phyloP scores from a whole-genome alignment of 129 eudicot genomes.

The Oenanthe sinensis region DNA sequence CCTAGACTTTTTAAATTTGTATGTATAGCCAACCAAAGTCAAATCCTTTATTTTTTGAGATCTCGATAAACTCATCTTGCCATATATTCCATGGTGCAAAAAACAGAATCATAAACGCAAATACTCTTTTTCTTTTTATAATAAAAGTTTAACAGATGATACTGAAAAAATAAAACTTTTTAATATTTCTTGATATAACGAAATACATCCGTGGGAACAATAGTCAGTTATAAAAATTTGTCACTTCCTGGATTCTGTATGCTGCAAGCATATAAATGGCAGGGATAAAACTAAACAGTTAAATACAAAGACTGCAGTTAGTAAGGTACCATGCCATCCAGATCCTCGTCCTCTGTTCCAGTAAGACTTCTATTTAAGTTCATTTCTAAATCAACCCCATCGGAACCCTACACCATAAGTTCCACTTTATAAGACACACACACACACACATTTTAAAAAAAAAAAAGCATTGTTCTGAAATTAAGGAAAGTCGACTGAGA shows the following conservation, averaged over 20 bases:
- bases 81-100: no score
- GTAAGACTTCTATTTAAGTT: conserved; percentile 48
- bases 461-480: background rate
- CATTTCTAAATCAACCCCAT: conserved; percentile 84
- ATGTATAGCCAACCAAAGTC: no score
- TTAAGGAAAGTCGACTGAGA: conserved; percentile 14
- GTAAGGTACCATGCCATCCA: conserved; percentile 58
- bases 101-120: background rate
- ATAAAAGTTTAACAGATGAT: background rate
- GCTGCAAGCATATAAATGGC: background rate
- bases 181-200: background rate
- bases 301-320: background rate
- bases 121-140: background rate
- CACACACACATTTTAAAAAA: no score
- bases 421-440: background rate
- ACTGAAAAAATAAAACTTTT: background rate
- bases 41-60: no score
- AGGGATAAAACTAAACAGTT: background rate
- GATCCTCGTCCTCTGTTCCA: conserved; percentile 46
- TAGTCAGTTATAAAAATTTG: background rate
- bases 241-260: background rate
- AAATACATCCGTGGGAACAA: background rate
- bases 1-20: no score
- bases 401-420: conserved; percentile 51
- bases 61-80: no score